Percentiles rank a stretch among this genome's conserved stretches.
phyloP scores from a whole-genome alignment of 1,284 basidiomycete genomes.

The Hymenochaete sp. region DNA sequence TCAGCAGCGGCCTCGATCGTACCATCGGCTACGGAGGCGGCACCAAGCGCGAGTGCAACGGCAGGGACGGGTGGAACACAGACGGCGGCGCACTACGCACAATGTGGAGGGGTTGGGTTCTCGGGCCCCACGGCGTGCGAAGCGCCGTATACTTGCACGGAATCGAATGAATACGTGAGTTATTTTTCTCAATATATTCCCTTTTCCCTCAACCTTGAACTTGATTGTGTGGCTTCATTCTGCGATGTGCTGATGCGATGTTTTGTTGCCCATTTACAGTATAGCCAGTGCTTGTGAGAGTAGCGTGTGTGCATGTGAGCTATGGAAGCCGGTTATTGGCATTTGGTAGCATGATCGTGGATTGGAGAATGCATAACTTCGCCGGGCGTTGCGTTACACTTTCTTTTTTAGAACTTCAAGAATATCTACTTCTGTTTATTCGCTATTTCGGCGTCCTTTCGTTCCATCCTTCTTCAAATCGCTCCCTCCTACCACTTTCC shows the following conservation, averaged over 20 bases:
- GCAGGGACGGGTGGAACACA: neutral
- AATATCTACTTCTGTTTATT: too few relatives aligned
- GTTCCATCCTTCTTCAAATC: too few relatives aligned
- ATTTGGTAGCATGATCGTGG: too few relatives aligned
- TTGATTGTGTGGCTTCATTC: neutral
- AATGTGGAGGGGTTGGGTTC: slow-evolving; percentile 16
- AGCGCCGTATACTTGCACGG: slow-evolving; percentile 13
- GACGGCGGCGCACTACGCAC: slow-evolving; percentile 17
- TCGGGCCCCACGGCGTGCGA: slow-evolving; percentile 13
- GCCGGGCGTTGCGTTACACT: too few relatives aligned
- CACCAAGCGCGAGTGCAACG: neutral
- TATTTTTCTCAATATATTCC: neutral
- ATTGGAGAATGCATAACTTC: too few relatives aligned
- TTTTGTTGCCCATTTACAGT: neutral
- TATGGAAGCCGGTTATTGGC: too few relatives aligned
- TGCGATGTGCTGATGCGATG: too few relatives aligned
- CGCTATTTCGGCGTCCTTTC: too few relatives aligned
- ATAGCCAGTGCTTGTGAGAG: slow-evolving; percentile 14
- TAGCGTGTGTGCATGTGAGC: too few relatives aligned
- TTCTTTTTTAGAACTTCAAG: too few relatives aligned
- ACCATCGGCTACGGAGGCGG: too few relatives aligned
- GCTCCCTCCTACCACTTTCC: too few relatives aligned
- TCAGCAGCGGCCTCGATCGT: neutral
- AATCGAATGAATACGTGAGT: slow-evolving; percentile 14
- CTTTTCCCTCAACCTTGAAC: neutral